These are phyloP conservation scores for Ambrosiella beaveri DNA, from an alignment of 2,329 filamentous ascomycete species.

Conservation along the genomic window DNA sequence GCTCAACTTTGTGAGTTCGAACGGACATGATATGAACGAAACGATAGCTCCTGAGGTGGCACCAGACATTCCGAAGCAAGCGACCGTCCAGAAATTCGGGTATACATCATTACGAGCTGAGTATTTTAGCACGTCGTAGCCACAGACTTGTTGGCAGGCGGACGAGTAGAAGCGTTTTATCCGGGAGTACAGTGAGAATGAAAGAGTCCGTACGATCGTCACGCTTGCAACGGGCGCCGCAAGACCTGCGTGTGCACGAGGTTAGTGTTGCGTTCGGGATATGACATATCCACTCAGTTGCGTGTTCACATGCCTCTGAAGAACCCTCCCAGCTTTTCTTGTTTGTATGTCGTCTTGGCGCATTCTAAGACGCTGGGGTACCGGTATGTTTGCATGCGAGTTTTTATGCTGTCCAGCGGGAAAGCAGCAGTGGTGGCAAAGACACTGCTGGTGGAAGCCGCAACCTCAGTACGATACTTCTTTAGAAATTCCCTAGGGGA, in stretches of 20 bases:
- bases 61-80: conserved; percentile 62
- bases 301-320: conserved; percentile 50
- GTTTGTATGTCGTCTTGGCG: conserved; percentile 56
- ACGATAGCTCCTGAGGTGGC: conserved; percentile 66
- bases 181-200: conserved; percentile 64
- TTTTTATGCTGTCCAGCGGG: conserved; percentile 77
- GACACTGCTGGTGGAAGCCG: conserved; percentile 59
- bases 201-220: conserved; percentile 59
- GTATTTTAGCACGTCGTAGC: conserved; percentile 53
- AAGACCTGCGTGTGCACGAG: conserved; percentile 34
- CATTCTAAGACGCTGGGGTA: conserved; percentile 60
- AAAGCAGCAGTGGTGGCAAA: conserved; percentile 68
- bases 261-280: conserved; percentile 1
- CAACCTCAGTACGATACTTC: conserved; percentile 59
- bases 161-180: conserved; percentile 57
- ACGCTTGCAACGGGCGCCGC: conserved; percentile 66
- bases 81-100: conserved; percentile 55
- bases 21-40: conserved; percentile 67
- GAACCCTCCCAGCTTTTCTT: conserved; percentile 58
- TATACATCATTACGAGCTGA: conserved; percentile 54
- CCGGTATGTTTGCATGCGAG: conserved; percentile 74
- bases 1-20: conserved; percentile 78
- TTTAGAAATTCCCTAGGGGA: conserved; percentile 9
- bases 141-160: conserved; percentile 50
- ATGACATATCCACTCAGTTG: not conserved